These are phyloP conservation scores for Tilletiopsis washingtonensis DNA, from an alignment of 1,284 basidiomycete species.

Conservation along the genomic window DNA sequence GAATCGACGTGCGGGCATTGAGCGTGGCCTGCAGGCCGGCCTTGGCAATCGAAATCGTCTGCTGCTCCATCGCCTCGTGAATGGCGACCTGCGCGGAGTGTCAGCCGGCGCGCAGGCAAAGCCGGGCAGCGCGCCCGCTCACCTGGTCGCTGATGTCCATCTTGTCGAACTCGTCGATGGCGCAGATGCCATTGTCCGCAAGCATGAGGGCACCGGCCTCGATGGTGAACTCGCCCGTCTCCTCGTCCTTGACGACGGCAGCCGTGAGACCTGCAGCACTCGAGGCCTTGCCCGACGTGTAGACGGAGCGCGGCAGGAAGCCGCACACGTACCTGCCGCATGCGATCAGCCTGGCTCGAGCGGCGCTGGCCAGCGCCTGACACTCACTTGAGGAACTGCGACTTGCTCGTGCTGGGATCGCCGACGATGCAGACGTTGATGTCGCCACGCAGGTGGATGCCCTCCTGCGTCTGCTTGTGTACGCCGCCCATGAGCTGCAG, in stretches of 20 bases:
- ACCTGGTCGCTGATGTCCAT: conserved; percentile 98
- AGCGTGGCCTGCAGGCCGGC: conserved; percentile 98
- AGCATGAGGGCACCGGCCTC: conserved; percentile 94
- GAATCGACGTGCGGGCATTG: conserved; percentile 93
- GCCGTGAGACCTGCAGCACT: conserved; percentile 98
- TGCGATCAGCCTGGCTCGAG: not conserved
- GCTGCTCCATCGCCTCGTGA: conserved; percentile 99
- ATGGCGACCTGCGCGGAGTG: no score
- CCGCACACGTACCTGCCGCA: conserved; percentile 80
- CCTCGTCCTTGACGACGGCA: conserved; percentile 95
- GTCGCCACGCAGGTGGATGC: conserved; percentile 93
- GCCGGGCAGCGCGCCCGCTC: no score
- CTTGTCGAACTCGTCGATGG: conserved; percentile 99
- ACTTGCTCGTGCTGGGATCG: conserved; percentile 93
- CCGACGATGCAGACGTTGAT: conserved; percentile 98
- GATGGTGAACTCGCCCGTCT: conserved; percentile 98
- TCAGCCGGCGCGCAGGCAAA: no score
- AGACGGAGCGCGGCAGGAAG: conserved; percentile 96
- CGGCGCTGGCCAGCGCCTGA: not conserved
- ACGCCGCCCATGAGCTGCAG: conserved; percentile 99
- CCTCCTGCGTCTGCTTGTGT: conserved; percentile 91
- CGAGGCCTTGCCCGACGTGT: conserved; percentile 97
- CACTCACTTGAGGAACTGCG: conserved; percentile 90
- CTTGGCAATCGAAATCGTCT: conserved; percentile 98
- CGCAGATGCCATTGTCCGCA: conserved; percentile 98